Base-by-base conservation (phyloP, 352 stramenopile species). In the Saprolegnia diclina region DNA sequence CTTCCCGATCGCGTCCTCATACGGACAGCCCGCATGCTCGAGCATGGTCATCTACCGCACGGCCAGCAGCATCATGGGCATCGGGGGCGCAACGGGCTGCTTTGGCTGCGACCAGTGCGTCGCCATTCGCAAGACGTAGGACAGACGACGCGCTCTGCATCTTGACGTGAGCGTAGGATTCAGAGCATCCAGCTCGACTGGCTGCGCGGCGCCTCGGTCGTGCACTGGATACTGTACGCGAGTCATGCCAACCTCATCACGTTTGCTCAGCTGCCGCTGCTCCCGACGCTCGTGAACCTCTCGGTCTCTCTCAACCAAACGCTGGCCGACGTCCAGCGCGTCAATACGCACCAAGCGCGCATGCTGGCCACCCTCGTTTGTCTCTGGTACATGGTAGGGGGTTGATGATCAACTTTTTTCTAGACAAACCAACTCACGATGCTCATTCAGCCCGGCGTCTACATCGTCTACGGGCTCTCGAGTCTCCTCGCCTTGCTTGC, bases 31-130 rank as follows among this genome's bases (percentile, higher is more conserved):
- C 4, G 69, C 83, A 50, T 92, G 83, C 46, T 56, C 73, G 11
- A 65, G 62, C 32, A 65, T 88, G 67, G 79, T 77, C 13, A 89
- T 88, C 64, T 80, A 73, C 1, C 75, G 75, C 2, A 91, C 73
- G 38, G 48, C 76, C 16, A 59, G 65, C 0, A 76, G 74, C 35
- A 79, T 82, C 40, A 92, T 90, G 83, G 83, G 70, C 7, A 70
- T 85, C 44, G 83, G 79, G 0, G 79, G 73, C 0, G 22, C 64
- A 18, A 88, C 79, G 1, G 82, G 83, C 14, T 92, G 82, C 44
- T 90, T 89, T 57, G 76, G 73, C 22, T 92, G 83, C 56, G 85
- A 88, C 57, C 74, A 73, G 2, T 92, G 83, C 67, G 68, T 76
- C 6, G 54, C 53, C 19, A 71, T 90, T 0, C 48, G 44, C 5